Percentiles rank a stretch among this genome's conserved stretches.
Evolutionary conservation across 2,329 filamentous ascomycete genomes (phyloP).

Genomic region (Cladophialophora carrionii): DNA sequence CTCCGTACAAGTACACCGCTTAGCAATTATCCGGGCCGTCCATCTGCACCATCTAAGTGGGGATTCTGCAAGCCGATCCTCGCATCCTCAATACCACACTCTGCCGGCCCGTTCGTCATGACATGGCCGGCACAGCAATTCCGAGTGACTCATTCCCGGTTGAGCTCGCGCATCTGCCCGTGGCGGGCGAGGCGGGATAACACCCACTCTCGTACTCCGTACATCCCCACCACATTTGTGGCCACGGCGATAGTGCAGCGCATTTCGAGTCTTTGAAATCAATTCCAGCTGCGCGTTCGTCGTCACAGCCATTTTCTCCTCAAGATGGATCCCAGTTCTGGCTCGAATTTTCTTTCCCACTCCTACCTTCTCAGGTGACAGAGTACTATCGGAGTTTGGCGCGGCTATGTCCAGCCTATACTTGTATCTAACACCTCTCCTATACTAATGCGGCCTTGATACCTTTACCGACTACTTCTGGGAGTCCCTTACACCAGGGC

Average conservation of each 20-base stretch:
- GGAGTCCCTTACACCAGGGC: background rate
- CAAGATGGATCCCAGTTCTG: background rate
- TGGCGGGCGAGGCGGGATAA: background rate
- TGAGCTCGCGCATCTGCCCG: background rate
- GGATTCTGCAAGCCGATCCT: background rate
- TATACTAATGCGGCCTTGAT: background rate
- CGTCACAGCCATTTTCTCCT: conserved; percentile 3
- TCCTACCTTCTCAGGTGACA: background rate
- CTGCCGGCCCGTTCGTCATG: background rate
- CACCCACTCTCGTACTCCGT: conserved; percentile 10
- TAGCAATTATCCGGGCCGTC: background rate
- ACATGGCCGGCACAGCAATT: background rate
- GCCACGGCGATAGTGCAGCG: background rate
- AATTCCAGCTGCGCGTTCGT: conserved; percentile 6
- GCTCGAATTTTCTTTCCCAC: background rate
- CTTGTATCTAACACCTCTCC: background rate
- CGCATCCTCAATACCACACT: background rate
- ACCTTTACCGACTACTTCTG: background rate
- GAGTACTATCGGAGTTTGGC: background rate
- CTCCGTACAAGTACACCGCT: background rate
- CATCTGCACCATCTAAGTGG: background rate
- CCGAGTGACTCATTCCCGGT: conserved; percentile 2
- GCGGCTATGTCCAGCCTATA: background rate
- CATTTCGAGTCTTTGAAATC: conserved; percentile 14
- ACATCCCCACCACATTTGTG: conserved; percentile 9